Conservation (phyloP, 148 eudicot genomes). For the Camellia granthamiana region DNA sequence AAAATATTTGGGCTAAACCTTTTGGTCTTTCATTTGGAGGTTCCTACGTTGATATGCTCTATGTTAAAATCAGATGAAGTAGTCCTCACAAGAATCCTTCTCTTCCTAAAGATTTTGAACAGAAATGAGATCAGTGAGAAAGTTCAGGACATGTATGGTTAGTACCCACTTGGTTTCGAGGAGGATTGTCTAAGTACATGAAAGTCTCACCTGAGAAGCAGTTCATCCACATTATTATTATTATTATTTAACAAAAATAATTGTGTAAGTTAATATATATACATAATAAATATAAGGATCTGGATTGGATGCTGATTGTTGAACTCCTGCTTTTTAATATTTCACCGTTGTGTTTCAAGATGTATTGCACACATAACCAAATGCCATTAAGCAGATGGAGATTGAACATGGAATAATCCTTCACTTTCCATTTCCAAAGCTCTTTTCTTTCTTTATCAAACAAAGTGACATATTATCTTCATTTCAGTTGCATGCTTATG, state of each 20-base stretch:
- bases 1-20: background rate
- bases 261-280: too few species aligned
- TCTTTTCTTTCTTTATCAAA: background rate
- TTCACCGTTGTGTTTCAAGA: background rate
- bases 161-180: background rate
- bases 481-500: constrained; percentile 86
- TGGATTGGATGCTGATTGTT: background rate
- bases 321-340: background rate
- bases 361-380: background rate
- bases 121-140: background rate
- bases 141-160: too few species aligned
- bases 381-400: background rate
- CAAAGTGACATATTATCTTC: background rate
- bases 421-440: background rate
- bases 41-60: background rate
- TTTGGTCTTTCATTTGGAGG: background rate
- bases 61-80: background rate
- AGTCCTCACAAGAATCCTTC: background rate
- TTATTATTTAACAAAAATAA: background rate
- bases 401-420: background rate
- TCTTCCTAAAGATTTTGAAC: too few species aligned
- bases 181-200: background rate
- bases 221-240: background rate
- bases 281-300: background rate
- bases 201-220: background rate